Evolutionary conservation across 805 yeast species (phyloP).

Genomic region (Candida incommunis): DNA sequence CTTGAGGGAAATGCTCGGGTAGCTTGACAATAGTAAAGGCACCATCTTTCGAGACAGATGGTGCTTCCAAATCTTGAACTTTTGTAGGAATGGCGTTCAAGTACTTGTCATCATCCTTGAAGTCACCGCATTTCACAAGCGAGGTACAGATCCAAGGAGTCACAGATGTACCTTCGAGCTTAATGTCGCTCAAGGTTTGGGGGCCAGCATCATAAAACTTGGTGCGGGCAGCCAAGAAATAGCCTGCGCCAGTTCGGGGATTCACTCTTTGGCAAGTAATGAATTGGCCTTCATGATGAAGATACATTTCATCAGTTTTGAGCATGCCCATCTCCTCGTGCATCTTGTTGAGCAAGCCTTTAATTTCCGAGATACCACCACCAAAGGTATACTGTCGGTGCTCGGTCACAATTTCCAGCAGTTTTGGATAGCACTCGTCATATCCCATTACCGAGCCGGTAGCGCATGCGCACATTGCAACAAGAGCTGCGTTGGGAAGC

Average conservation of each 20-base stretch:
- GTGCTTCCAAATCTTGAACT: conserved; percentile 37
- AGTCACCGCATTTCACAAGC: conserved; percentile 30
- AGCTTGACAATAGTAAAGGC: conserved; percentile 38
- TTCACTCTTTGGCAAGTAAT: conserved; percentile 81
- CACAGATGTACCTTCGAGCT: conserved; percentile 21
- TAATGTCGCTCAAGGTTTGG: conserved; percentile 17
- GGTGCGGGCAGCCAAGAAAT: conserved; percentile 76
- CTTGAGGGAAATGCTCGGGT: conserved; percentile 59
- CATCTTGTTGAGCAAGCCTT: conserved; percentile 24
- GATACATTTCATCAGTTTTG: conserved; percentile 77
- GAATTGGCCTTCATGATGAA: conserved; percentile 86
- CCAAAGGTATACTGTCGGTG: conserved; percentile 39
- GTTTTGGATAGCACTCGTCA: conserved; percentile 79
- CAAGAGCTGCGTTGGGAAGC: conserved; percentile 86
- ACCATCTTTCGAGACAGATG: conserved; percentile 32
- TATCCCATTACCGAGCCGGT: conserved; percentile 90
- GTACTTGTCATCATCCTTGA: conserved; percentile 10
- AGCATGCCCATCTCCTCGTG: conserved; percentile 27
- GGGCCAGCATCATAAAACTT: conserved; percentile 40
- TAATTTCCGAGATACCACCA: conserved; percentile 67
- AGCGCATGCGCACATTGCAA: conserved; percentile 84
- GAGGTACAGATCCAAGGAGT: conserved; percentile 41
- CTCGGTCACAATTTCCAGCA: conserved; percentile 72
- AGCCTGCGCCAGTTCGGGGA: conserved; percentile 75
- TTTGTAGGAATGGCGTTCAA: conserved; percentile 56